Evolutionary conservation across 108 stramenopile species (phyloP).

Genomic region (Nitzschia sp.): DNA sequence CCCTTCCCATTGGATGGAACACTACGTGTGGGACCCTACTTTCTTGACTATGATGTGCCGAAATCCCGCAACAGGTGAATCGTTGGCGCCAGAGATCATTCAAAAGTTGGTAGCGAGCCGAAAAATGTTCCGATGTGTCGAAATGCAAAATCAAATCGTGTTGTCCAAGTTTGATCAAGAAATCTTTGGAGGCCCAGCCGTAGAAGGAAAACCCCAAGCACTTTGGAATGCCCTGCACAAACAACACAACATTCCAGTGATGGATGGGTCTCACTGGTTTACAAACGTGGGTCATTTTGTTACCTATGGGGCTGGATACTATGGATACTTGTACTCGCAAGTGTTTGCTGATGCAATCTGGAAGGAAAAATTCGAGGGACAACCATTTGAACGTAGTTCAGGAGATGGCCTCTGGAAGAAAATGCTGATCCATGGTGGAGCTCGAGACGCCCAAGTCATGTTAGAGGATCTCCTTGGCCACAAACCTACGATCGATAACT

Average conservation of each 20-base stretch:
- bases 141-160: constrained; percentile 79
- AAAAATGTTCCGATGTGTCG: constrained; percentile 62
- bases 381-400: constrained; percentile 28
- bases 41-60: constrained; percentile 60
- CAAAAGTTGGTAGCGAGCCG: constrained; percentile 54
- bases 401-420: constrained; percentile 78
- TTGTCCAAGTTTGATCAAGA: constrained; percentile 80
- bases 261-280: constrained; percentile 81
- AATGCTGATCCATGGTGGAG: constrained; percentile 78
- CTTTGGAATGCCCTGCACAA: constrained; percentile 60
- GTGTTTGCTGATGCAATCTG: constrained; percentile 83
- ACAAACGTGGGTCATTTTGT: constrained; percentile 82
- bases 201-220: constrained; percentile 30
- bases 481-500: constrained; percentile 33
- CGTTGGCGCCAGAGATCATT: constrained; percentile 58
- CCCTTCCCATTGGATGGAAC: constrained; percentile 80
- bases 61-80: constrained; percentile 43
- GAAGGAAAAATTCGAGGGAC: constrained; percentile 44
- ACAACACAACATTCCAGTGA: constrained; percentile 58
- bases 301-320: constrained; percentile 87
- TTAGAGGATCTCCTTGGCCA: constrained; percentile 61
- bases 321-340: constrained; percentile 84
- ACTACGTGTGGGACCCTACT: constrained; percentile 67
- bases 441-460: constrained; percentile 75
- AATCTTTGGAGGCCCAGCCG: constrained; percentile 55